Evolutionary conservation across 1,284 basidiomycete species (phyloP).

Genomic region (Chalciporus sp.): DNA sequence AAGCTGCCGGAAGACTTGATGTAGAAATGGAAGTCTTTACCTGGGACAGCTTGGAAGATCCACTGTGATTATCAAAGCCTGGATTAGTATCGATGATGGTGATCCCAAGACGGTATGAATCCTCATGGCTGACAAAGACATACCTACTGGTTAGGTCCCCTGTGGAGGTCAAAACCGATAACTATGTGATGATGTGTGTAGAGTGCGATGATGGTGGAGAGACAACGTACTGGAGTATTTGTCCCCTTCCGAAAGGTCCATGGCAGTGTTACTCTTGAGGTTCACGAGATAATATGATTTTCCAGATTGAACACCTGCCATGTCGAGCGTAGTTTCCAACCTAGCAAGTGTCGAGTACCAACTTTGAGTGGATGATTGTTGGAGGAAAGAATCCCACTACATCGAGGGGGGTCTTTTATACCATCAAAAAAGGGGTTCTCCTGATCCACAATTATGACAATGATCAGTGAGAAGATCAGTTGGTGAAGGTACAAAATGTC

Average conservation of each 20-base stretch:
- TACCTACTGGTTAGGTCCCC: constrained; percentile 53
- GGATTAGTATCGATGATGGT: not conserved
- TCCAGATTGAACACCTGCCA: constrained; percentile 24
- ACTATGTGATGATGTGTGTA: constrained; percentile 34
- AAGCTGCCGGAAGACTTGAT: constrained; percentile 43
- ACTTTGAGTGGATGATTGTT: not conserved
- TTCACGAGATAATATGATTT: constrained; percentile 50
- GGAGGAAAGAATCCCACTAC: not conserved
- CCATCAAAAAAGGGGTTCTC: not conserved
- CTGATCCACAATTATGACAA: too few species aligned
- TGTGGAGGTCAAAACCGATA: constrained; percentile 49
- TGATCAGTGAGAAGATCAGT: too few species aligned
- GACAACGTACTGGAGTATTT: constrained; percentile 42
- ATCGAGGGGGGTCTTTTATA: not conserved
- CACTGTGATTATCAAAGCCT: constrained; percentile 40
- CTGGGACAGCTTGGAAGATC: constrained; percentile 43
- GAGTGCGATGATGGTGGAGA: not conserved
- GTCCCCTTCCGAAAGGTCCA: constrained; percentile 59
- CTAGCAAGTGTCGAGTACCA: not conserved
- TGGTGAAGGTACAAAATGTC: too few species aligned
- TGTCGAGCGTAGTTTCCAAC: constrained; percentile 9
- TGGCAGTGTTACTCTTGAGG: constrained; percentile 47
- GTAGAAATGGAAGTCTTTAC: constrained; percentile 34
- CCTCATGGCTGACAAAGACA: not conserved
- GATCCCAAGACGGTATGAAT: not conserved